Evolutionary conservation across 2,329 filamentous ascomycete species (phyloP), one percentile per base, ranked within the genome.

Genomic region (Talaromyces sp.): DNA sequence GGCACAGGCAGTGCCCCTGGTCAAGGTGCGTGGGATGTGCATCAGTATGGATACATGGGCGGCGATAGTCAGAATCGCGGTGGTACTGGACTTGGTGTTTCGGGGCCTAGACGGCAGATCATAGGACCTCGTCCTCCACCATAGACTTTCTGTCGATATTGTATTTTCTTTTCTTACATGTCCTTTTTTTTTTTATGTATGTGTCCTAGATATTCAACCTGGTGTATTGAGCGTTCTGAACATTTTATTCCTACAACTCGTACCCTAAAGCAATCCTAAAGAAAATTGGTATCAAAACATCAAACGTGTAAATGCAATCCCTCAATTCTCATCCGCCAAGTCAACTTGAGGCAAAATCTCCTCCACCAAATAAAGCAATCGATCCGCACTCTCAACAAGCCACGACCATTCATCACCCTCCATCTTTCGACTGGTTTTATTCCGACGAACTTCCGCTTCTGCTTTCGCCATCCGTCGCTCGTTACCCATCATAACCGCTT

Each of bases 11-110:
- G 79, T 14, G 83, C 82, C 0, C 83, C 81, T 1, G 79, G 81
- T 14, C 75, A 81, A 66, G 73, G 75, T 78, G 76, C 76, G 33
- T 88, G 87, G 87, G 85, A 88, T 72, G 84, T 88, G 9, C 84
- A 88, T 71, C 86, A 88, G 74, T 88, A 88, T 74, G 87, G 87
- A 0, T 89, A 82, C 69, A 79, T 85, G 70, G 87, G 87, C 5
- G 86, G 87, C 2, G 87, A 88, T 70, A 86, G 78, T 67, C 85
- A 87, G 78, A 88, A 87, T 70, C 81, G 80, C 65, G 79, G 79
- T 24, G 84, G 83, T 4, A 73, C 76, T 45, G 79, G 82, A 3
- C 75, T 85, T 4, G 82, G 79, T 54, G 81, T 87, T 73, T 84
- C 85, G 16, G 85, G 84, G 39, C 78, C 78, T 1, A 81, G 85